phyloP scores from a whole-genome alignment of 75 land plant genomes.

The Isoetes taiwanensis region DNA sequence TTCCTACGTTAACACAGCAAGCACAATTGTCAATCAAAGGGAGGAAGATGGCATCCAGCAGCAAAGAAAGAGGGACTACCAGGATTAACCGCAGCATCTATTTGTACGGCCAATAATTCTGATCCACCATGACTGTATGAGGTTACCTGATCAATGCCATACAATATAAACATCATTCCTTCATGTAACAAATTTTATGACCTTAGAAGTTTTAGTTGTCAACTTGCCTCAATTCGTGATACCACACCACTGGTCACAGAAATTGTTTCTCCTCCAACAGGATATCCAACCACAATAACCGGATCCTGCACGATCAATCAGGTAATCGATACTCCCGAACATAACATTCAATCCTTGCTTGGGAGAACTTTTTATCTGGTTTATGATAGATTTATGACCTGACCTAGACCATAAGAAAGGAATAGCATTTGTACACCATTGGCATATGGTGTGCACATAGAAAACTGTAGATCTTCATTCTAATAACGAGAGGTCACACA shows the following conservation, averaged over 20 bases:
- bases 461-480: background rate
- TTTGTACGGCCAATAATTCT: conserved; percentile 86
- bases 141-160: conserved; percentile 92
- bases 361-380: too few species aligned
- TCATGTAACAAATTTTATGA: too few species aligned
- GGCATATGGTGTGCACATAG: background rate
- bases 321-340: too few species aligned
- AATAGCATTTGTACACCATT: background rate
- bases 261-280: conserved; percentile 93
- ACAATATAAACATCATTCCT: too few species aligned
- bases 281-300: conserved; percentile 96
- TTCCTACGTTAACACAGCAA: conserved; percentile 38
- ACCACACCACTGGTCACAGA: conserved; percentile 97
- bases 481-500: background rate
- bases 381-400: background rate
- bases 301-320: conserved; percentile 49
- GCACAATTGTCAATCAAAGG: background rate
- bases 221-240: conserved; percentile 81
- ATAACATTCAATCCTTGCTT: too few species aligned
- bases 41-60: background rate
- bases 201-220: too few species aligned
- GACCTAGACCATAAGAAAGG: background rate
- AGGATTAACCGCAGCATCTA: conserved; percentile 96
- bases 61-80: conserved; percentile 24
- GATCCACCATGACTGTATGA: conserved; percentile 93